These are phyloP conservation scores for Climacium dendroides DNA, from an alignment of 225 moss, liverwort and hornwort genomes.

Conservation along the genomic window DNA sequence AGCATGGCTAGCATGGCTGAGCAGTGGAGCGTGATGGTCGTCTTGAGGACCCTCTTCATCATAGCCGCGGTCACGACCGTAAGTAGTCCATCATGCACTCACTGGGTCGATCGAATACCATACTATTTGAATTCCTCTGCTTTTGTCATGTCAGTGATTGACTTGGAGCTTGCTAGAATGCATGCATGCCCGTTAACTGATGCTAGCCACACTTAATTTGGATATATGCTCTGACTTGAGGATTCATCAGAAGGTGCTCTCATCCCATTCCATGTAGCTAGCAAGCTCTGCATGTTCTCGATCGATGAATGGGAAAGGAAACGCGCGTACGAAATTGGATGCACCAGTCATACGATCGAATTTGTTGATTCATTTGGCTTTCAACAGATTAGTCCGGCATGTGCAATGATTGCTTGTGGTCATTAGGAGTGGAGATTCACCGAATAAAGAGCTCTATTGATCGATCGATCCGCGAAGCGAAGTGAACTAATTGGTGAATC, in stretches of 20 bases:
- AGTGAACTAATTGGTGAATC: background rate
- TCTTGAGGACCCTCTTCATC: background rate
- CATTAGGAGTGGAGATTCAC: background rate
- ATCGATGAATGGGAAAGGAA: background rate
- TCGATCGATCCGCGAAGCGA: background rate
- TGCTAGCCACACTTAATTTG: background rate
- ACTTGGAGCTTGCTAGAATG: background rate
- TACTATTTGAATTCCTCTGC: background rate
- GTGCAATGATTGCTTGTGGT: background rate
- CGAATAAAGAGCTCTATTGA: background rate
- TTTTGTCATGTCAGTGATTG: background rate
- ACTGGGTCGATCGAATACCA: background rate
- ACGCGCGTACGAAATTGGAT: background rate
- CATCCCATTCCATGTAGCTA: background rate
- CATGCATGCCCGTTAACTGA: background rate
- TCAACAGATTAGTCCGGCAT: too few relatives aligned
- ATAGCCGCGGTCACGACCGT: background rate
- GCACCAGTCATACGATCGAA: too few relatives aligned
- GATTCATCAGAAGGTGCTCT: background rate
- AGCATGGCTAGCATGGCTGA: background rate
- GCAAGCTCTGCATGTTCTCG: background rate
- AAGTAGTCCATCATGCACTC: background rate
- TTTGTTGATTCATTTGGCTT: too few relatives aligned
- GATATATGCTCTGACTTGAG: background rate
- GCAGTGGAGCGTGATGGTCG: background rate